Base-by-base conservation (phyloP, 2,329 filamentous ascomycete genomes). In the Aspergillus sp. region DNA sequence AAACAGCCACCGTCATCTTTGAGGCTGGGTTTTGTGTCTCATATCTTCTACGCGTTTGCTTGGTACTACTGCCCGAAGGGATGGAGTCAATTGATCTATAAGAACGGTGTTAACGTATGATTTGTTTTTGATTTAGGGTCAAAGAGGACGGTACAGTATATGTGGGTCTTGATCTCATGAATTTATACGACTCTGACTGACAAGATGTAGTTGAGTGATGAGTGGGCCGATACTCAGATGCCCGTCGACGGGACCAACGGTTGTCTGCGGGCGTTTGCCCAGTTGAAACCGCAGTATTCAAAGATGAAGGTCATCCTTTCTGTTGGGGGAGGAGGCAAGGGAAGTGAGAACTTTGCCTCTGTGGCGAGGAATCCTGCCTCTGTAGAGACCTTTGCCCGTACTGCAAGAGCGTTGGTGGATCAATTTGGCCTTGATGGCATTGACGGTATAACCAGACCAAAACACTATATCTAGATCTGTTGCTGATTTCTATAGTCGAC, bases 1-100 rank as follows among this genome's bases (percentile, higher is more conserved):
- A 79, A 83, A 50, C 81, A 88, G 56, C 85, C 85, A 11, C 88
- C 88, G 0, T 86, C 81, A 1, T 81, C 81, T 43, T 71, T 91
- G 59, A 86, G 87, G 61, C 81, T 88, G 63, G 80, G 80, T 52
- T 87, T 85, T 57, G 82, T 91, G 57, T 90, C 85, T 53, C 85
- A 89, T 59, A 81, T 90, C 27, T 90, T 90, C 66, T 91, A 91
- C 61, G 86, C 87, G 9, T 90, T 88, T 76, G 86, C 86, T 46
- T 77, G 72, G 75, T 78, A 65, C 56, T 19, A 19, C 19, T 52
- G 34, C 33, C 47, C 37, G 40, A 37, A 39, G 32, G 19, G 19
- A 19, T 19, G 19, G 19, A 19, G 19, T 19, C 19, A 19, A 19
- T 19, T 19, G 19, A 19, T 19, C 19, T 19, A 19, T 19, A 19